These are phyloP conservation scores for Discostella stelligeroides DNA, from an alignment of 108 stramenopile genomes.

Conservation along the genomic window DNA sequence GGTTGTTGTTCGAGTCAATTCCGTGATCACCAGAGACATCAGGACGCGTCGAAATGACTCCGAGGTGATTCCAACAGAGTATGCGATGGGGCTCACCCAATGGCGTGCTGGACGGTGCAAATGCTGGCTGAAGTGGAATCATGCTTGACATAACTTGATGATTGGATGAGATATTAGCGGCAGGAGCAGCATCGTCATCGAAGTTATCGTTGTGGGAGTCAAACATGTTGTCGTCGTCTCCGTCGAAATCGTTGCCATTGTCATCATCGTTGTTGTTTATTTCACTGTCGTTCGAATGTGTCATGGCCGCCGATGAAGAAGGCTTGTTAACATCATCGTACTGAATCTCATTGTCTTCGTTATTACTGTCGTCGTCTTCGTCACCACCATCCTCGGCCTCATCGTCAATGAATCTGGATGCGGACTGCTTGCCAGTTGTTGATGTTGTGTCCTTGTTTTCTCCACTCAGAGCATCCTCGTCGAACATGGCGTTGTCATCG, in stretches of 20 bases:
- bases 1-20: slow-evolving; percentile 46
- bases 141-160: too few species aligned
- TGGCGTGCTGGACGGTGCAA: slow-evolving; percentile 79
- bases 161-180: slow-evolving; percentile 2
- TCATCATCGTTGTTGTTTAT: slow-evolving; percentile 28
- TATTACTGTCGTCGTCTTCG: slow-evolving; percentile 28
- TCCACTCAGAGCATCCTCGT: slow-evolving; percentile 12
- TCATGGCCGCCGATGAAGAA: background rate
- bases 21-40: slow-evolving; percentile 24
- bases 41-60: slow-evolving; percentile 58
- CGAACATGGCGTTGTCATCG: slow-evolving; percentile 48
- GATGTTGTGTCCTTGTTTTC: background rate
- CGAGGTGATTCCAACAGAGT: slow-evolving; percentile 88
- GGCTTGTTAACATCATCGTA: slow-evolving; percentile 10
- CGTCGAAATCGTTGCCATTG: slow-evolving; percentile 17
- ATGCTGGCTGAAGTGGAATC: slow-evolving; percentile 78
- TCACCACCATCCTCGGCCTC: slow-evolving; percentile 56
- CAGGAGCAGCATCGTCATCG: slow-evolving; percentile 10
- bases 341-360: too few species aligned
- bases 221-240: slow-evolving; percentile 39
- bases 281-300: slow-evolving; percentile 7
- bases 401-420: slow-evolving; percentile 54
- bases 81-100: slow-evolving; percentile 70
- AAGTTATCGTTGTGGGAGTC: slow-evolving; percentile 31
- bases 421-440: slow-evolving; percentile 10